Base-by-base conservation (phyloP, 1,284 basidiomycete genomes). In the Pterula multifida region DNA sequence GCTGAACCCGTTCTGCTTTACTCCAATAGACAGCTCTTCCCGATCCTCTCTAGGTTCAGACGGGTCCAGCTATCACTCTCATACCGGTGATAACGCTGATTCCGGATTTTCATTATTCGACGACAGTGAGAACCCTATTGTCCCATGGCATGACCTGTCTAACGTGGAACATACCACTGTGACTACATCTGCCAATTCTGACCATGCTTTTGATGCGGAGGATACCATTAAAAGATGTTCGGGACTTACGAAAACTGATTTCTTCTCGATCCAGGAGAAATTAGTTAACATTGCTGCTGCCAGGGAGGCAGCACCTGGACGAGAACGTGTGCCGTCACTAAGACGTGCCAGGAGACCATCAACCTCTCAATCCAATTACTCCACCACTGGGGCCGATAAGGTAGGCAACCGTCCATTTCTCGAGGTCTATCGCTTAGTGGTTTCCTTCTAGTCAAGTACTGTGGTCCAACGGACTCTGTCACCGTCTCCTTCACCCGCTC, bases 11-110 rank as follows among this genome's bases (percentile, higher is more conserved):
- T 68, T 82, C 45, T 67, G 80, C 9, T 74, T 88, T 50, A 79
- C 79, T 35, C 79, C 83, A 2, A 65, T 83, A 23, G 74, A 72
- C 21, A 87, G 81, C 55, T 84, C 83, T 11, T 89, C 87, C 25
- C 74, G 79, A 24, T 84, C 84, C 9, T 90, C 87, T 3, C 65
- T 90, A 22, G 83, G 80, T 53, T 88, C 85, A 12, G 73, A 70
- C 26, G 85, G 86, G 11, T 90, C 87, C 2, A 89, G 86, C 62
- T 90, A 85, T 62, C 86, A 89, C 61, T 86, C 86, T 2, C 80
- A 75, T 74, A 82, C 86, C 49, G 78, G 69, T 25, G 76, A 79
- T 54, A 69, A 68, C 55, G 73, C 73, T 54, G 76, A 80, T 54
- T 68, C 70, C 23, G 61, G 69, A 48, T 63, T 75, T 47, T 71